Base-by-base conservation (phyloP, 495 filamentous ascomycete species). In the Neurospora sublineolata region DNA sequence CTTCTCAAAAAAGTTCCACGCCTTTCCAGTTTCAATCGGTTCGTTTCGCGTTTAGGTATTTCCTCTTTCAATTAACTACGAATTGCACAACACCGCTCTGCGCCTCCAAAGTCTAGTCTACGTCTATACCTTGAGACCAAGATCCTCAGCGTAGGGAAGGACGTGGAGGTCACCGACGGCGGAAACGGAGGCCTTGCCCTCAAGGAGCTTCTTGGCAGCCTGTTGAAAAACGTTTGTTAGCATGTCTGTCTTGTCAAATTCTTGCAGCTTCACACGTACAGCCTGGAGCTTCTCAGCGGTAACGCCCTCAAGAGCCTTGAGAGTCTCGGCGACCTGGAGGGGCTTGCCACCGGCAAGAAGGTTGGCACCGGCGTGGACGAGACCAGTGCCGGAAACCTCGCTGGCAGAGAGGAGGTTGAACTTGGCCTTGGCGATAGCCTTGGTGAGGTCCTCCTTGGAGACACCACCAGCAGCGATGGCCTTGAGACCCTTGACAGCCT, bases 41-140 rank as follows among this genome's bases (percentile, higher is more conserved):
- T 33, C 67, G 33, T 27, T 71, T 76, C 69, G 69, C 69, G 52
- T 60, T 60, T 60, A 33, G 52, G 52, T 60, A 60, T 60, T 60
- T 60, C 52, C 52, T 60, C 52, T 60, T 60, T 60, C 52, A 60
- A 60, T 60, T 60, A 60, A 60, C 52, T 60, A 60, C 52, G 52
- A 60, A 60, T 60, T 60, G 52, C 52, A 60, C 23, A 18, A 46
- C 38, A n/a, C 72, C 41, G 68, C 23, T 41, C 33, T 70, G 16
- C 38, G 39, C 37, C 42, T 39, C 33, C 41, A 71, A 70, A 27
- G 23, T 36, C 69, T 14, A 60, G 41, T 68, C 69, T 71, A 72
- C 73, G n/a, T 86, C 87, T 94, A 98, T 86, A 97, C 92, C 80
- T 90, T 93, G 80, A 99, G 86, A 46, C 94, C 95, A 77, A 99